phyloP scores from a whole-genome alignment of 257 asterid genomes.

The Eucommia ulmoides region DNA sequence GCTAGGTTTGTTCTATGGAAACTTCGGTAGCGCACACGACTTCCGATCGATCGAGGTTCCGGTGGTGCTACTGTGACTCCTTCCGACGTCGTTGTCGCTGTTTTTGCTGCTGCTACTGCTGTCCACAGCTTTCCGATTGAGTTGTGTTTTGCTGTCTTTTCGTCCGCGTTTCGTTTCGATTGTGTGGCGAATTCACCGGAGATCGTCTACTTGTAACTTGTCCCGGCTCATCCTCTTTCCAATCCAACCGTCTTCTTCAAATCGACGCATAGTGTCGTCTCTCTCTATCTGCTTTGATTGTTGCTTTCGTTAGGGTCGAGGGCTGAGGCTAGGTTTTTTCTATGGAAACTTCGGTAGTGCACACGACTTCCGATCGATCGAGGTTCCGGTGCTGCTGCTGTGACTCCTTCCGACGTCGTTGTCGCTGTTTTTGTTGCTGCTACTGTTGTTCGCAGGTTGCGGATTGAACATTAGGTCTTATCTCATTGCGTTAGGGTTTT shows the following conservation, averaged over 20 bases:
- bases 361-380: constrained; percentile 7
- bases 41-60: constrained; percentile 3
- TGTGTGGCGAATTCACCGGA: too few species aligned
- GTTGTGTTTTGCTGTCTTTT: too few species aligned
- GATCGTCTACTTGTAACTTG: too few species aligned
- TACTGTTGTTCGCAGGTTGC: not conserved
- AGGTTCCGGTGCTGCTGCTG: constrained; percentile 3
- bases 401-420: constrained; percentile 12
- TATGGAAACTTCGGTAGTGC: constrained; percentile 16
- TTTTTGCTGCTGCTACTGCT: constrained; percentile 15
- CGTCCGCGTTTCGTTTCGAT: too few species aligned
- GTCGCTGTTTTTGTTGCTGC: constrained; percentile 15
- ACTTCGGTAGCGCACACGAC: constrained; percentile 7
- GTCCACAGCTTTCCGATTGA: constrained; percentile 5
- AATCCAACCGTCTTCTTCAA: too few species aligned
- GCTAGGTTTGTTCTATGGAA: constrained; percentile 21
- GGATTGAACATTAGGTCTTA: constrained; percentile 1
- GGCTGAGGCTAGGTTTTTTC: too few species aligned
- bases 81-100: constrained; percentile 11
- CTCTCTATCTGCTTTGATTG: too few species aligned
- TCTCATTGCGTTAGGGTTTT: constrained; percentile 1
- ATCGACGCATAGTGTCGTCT: too few species aligned
- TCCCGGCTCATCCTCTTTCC: too few species aligned
- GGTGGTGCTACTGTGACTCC: constrained; percentile 7
- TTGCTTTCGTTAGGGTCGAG: too few species aligned